phyloP scores from a whole-genome alignment of 2,329 filamentous ascomycete species.

The Neophaeococcomyces aloes region DNA sequence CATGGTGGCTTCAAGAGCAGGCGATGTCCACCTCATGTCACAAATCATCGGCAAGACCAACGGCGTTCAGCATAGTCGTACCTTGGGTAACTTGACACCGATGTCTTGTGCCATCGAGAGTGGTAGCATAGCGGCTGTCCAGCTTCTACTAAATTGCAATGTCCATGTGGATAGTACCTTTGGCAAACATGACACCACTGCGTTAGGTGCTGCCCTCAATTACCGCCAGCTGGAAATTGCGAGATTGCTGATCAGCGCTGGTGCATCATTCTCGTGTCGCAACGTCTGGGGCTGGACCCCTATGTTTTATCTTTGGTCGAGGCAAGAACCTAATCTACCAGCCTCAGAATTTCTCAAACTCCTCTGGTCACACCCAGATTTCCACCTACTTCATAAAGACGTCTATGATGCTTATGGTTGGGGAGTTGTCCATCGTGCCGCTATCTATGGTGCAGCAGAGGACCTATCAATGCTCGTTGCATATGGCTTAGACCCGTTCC shows the following conservation, averaged over 20 bases:
- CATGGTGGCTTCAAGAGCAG: neutral
- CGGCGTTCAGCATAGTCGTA: no score
- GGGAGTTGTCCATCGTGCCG: conserved; percentile 8
- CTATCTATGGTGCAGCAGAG: conserved; percentile 5
- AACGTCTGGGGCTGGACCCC: conserved; percentile 3
- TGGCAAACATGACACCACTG: conserved; percentile 4
- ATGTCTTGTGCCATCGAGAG: conserved; percentile 8
- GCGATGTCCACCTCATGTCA: neutral
- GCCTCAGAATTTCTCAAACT: conserved; percentile 1
- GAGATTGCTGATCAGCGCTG: neutral
- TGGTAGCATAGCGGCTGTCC: conserved; percentile 6
- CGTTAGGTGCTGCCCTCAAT: conserved; percentile 5
- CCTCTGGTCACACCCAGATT: neutral
- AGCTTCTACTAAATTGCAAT: conserved; percentile 7
- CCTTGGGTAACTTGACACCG: conserved; percentile 3
- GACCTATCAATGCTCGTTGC: conserved; percentile 6
- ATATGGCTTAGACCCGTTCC: conserved; percentile 6
- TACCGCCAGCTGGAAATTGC: conserved; percentile 5
- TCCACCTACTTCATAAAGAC: neutral
- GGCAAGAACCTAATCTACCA: neutral
- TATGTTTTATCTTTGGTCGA: conserved; percentile 7
- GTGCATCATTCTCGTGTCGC: conserved; percentile 2
- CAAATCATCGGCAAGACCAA: no score
- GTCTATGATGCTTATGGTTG: conserved; percentile 2
- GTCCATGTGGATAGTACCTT: conserved; percentile 8